Base-by-base conservation (phyloP, 108 stramenopile species). In the Bacterosira constricta region DNA sequence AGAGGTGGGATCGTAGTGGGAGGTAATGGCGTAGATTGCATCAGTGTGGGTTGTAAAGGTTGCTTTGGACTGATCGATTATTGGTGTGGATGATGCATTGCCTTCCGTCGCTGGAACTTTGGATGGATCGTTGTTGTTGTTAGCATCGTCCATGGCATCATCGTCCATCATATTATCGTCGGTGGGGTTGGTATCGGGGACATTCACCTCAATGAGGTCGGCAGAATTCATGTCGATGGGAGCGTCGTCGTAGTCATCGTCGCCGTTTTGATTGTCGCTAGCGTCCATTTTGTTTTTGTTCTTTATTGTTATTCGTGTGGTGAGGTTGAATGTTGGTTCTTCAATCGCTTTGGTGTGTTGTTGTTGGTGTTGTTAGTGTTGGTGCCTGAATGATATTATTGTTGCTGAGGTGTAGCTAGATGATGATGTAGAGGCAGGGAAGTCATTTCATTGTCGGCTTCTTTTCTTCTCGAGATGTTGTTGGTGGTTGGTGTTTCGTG, bases 141-240 rank as follows among this genome's bases (percentile, higher is more conserved):
- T 55, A 25, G 37, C 50, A 36, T 39, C 20, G 15, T 49, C 60
- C 13, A 11, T 55, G n/a, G 69, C 50, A 27, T 73, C 84, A 12
- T 88, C 93, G 57, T 89, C 85, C 64, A 73, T 56, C 12, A 51
- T 46, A 9, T 56, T 77, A 4, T 9, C 63, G 38, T 60, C 66
- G 36, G 57, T 83, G 6, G 76, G 61, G 54, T 83, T 73, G 15
- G 88, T 75, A 35, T 90, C 90, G 38, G 86, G 83, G n/a, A 90
- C 82, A 20, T 82, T 20, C n/a, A 90, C 90, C 73, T 92, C 91
- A 42, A 91, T 74, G n/a, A n/a, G n/a, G n/a, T n/a, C n/a, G 20
- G 83, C 91, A 32, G 89, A 91, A 23, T 79, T 82, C 65, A 80
- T 71, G 49, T 87, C 86, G 63, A 90, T 79, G n/a, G 83, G 78